A percentile compares a stretch with the other conserved stretches of the same genome.
Conservation (phyloP, 2,329 filamentous ascomycete genomes). For the Arthrobotrys musiformis region DNA sequence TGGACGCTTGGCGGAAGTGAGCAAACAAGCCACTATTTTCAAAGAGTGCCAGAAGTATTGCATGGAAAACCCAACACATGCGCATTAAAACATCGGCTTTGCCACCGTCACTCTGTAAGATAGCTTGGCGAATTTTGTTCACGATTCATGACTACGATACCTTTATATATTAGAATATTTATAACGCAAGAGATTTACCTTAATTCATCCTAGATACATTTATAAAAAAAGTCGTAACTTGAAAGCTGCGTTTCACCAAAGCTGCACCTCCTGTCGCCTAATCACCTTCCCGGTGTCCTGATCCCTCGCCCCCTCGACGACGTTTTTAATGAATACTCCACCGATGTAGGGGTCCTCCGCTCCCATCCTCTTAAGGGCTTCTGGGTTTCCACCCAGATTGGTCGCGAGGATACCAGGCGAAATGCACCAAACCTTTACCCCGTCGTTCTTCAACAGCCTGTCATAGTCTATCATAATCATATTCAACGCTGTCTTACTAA, state of each 20-base stretch:
- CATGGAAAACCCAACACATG: conserved; percentile 43
- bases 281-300: conserved; percentile 63
- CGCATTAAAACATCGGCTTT: conserved; percentile 16
- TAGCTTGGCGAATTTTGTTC: conserved; percentile 8
- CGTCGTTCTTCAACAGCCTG: conserved; percentile 65
- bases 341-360: conserved; percentile 62
- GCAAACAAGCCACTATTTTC: conserved; percentile 79
- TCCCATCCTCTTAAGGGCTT: conserved; percentile 58
- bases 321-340: conserved; percentile 63
- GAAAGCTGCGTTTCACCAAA: conserved; percentile 59
- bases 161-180: conserved; percentile 9
- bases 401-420: conserved; percentile 67
- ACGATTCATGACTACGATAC: conserved; percentile 15
- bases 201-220: neutral
- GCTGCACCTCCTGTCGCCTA: conserved; percentile 59
- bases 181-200: neutral
- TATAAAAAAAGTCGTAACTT: neutral
- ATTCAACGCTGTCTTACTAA: conserved; percentile 65
- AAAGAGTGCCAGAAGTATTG: conserved; percentile 74
- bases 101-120: conserved; percentile 13
- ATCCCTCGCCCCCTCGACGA: conserved; percentile 64
- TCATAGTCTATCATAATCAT: conserved; percentile 67
- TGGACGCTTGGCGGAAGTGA: conserved; percentile 78
- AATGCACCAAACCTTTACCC: conserved; percentile 67
- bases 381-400: conserved; percentile 62